Base-by-base conservation (phyloP, 1,139 yeast genomes). In the Wickerhamomyces sp. region DNA sequence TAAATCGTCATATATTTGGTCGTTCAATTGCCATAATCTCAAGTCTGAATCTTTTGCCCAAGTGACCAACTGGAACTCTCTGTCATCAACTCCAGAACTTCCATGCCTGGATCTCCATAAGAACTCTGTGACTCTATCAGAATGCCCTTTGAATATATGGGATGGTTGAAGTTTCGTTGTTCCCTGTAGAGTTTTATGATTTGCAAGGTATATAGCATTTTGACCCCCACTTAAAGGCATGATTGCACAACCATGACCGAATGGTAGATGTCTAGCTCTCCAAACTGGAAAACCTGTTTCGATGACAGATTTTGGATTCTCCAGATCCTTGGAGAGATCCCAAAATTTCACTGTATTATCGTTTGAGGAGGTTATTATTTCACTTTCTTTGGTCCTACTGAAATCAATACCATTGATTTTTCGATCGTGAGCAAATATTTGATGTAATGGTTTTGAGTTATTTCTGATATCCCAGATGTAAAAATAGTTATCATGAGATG, bases 11-110 rank as follows among this genome's bases (percentile, higher is more conserved):
- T 87, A 81, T 15, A 84, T 63, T 5, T 73, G 72, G 10, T 81
- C 82, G 41, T 77, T 72, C 37, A 82, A 72, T 0, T 90, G 86
- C 98, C 97, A 91, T 43, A 91, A 66, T 50, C 91, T 75, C 48
- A 93, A 68, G 60, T 89, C 95, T 54, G 81, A 79, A 60, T 93
- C 99, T 51, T 87, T 81, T 0, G 95, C 84, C 97, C 98, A 93
- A 0, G 99, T 88, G 0, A 93, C 94, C 44, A 93, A 65, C 61
- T 91, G 97, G 59, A 78, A 90, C 50, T 89, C 96, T 46, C 90
- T 72, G 68, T 90, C 90, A 54, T 80, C 83, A 10, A 72, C 57
- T 8, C 66, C 69, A 2, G 75, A 63, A 8, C 68, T 50, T 0
- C 71, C 58, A 45, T 80, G 72, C 45, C 88, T 69, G 9, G 80